Conservation (phyloP, 495 filamentous ascomycete species). For the Penicillium desertorum region DNA sequence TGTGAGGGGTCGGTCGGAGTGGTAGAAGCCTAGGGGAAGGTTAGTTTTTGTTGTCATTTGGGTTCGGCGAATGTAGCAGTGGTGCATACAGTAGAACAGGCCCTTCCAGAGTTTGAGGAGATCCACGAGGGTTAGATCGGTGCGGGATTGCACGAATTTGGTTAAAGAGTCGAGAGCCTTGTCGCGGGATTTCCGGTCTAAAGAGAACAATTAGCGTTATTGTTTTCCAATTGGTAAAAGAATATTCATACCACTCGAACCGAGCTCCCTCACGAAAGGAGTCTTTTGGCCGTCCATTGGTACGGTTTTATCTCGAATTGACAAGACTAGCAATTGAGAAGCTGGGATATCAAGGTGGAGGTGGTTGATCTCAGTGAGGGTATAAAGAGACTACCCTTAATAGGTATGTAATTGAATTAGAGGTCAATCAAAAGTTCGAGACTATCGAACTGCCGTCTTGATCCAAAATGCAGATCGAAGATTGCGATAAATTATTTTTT, state of each 20-base stretch:
- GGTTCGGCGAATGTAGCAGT: not conserved
- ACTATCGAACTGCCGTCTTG: constrained; percentile 16
- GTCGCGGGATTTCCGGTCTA: constrained; percentile 80
- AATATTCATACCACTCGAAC: constrained; percentile 62
- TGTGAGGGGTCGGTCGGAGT: constrained; percentile 82
- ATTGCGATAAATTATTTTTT: constrained; percentile 40
- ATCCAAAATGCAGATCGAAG: constrained; percentile 14
- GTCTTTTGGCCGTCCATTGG: constrained; percentile 58
- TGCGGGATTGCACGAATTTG: constrained; percentile 69
- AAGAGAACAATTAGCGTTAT: constrained; percentile 9
- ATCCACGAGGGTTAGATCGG: constrained; percentile 69
- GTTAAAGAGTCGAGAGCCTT: constrained; percentile 76
- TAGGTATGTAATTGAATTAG: not conserved
- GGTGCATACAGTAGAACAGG: constrained; percentile 76
- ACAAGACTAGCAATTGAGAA: not conserved
- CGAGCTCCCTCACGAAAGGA: constrained; percentile 73
- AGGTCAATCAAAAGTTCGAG: not conserved
- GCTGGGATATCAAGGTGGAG: not conserved
- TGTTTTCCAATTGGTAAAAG: not conserved
- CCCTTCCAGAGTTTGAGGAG: constrained; percentile 94
- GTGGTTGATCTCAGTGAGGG: not conserved
- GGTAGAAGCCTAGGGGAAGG: constrained; percentile 66
- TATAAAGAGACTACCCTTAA: not conserved
- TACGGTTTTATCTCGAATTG: constrained; percentile 11
- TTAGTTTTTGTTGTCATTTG: not conserved